These are phyloP conservation scores for Herpetospermum pedunculosum DNA, from an alignment of 306 rosid species.

Conservation along the genomic window DNA sequence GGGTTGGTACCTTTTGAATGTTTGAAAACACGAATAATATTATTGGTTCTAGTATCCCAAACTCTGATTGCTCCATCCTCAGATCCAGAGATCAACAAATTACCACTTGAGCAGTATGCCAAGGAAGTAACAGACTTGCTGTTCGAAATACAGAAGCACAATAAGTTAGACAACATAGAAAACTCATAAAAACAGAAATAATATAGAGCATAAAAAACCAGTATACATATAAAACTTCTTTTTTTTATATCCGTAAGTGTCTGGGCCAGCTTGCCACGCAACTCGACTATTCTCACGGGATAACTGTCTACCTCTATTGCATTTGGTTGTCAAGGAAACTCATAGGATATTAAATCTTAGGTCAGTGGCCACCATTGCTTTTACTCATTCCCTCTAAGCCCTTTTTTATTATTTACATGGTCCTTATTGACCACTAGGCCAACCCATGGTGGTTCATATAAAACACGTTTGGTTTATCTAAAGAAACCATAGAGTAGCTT, in stretches of 20 bases:
- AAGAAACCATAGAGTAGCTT: neutral
- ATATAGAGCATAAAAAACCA: neutral
- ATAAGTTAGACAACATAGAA: neutral
- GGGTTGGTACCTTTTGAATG: conserved; percentile 48
- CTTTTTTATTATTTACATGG: too few relatives aligned
- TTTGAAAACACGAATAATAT: conserved; percentile 41
- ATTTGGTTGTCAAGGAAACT: too few relatives aligned
- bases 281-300: too few relatives aligned
- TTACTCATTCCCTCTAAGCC: too few relatives aligned
- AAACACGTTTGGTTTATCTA: neutral
- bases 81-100: conserved; percentile 60
- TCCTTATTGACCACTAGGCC: too few relatives aligned
- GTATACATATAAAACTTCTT: neutral
- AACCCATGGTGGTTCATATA: too few relatives aligned
- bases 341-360: too few relatives aligned
- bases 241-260: too few relatives aligned
- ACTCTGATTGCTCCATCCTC: conserved; percentile 69
- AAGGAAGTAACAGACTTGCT: conserved; percentile 69
- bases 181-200: neutral
- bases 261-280: too few relatives aligned
- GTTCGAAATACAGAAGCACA: conserved; percentile 9
- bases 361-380: too few relatives aligned
- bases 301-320: too few relatives aligned
- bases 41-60: conserved; percentile 49
- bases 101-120: conserved; percentile 26